Evolutionary conservation across 192 early-diverging fungal genomes (phyloP).

Genomic region (Pilobolus umbonatus): DNA sequence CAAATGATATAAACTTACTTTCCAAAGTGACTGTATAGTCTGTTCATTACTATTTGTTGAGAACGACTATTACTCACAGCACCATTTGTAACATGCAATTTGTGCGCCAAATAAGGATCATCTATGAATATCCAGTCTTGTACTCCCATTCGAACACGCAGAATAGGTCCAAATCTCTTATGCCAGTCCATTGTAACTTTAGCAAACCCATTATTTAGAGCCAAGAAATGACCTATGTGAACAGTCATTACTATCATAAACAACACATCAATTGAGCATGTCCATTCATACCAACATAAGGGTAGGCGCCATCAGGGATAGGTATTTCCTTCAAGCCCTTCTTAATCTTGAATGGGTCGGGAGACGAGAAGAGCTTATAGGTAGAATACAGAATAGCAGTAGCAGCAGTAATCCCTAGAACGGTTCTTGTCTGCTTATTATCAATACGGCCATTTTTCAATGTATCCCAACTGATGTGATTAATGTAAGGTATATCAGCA

Average conservation of each 20-base stretch:
- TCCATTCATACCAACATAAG: constrained; percentile 3
- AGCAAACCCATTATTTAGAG: background rate
- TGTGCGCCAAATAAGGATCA: constrained; percentile 5
- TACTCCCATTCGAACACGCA: constrained; percentile 8
- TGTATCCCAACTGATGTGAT: too few relatives aligned
- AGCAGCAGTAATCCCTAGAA: background rate
- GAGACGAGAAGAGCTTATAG: background rate
- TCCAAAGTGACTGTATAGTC: too few relatives aligned
- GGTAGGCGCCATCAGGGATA: background rate
- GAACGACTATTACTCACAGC: background rate
- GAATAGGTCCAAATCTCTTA: constrained; percentile 4
- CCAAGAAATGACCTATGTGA: constrained; percentile 3
- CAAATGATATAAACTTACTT: too few relatives aligned
- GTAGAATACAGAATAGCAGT: background rate
- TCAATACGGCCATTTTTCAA: too few relatives aligned
- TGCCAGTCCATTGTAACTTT: constrained; percentile 9
- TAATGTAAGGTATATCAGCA: too few relatives aligned
- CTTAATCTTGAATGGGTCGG: background rate
- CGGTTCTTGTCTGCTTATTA: too few relatives aligned
- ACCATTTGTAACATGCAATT: constrained; percentile 5
- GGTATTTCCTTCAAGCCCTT: background rate
- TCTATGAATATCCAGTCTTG: constrained; percentile 15
- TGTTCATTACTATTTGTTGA: background rate
- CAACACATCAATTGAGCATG: background rate
- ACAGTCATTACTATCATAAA: too few relatives aligned